Base-by-base conservation (phyloP, 208 protist genomes). In the Herpetomonas samuelpessoai region DNA sequence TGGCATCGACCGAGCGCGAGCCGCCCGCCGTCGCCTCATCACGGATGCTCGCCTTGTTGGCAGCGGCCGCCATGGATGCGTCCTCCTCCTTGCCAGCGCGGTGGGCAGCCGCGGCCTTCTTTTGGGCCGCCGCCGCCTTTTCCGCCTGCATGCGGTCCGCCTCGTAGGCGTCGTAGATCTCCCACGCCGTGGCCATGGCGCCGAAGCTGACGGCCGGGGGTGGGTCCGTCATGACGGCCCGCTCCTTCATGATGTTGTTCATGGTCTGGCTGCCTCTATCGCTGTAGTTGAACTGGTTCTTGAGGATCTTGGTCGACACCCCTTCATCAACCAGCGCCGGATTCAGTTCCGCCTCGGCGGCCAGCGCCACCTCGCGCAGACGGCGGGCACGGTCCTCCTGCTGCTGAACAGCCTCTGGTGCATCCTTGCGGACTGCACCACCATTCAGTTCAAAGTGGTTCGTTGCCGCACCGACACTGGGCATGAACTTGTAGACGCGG, bases 271-370 rank as follows among this genome's bases (percentile, higher is more conserved):
- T 96, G 24, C 92, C 96, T 39, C 97, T 89, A 38, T 98, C 95
- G 47, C 86, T 96, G 84, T 97, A 99, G 84, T 99, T 99, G 77
- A 99, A 99, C 86, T 98, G 95, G 79, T 99, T 99, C 57, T 97
- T 96, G 10, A 98, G 72, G 51, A 95, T 95, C 56, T 86, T 86
- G 10, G 88, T 96, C 7, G 83, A 83, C 12, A 93, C 79, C 28
- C 83, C 86, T 57, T 93, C 74, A 21, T 95, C 86, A 18, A 91
- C 52, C 31, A 94, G 69, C 30, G 87, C 87, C 16, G 88, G 86
- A 62, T 96, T 97, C 50, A 81, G 79, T 69, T 93, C 86, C 2
- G 91, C 87, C 39, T 87, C 81, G 10, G 83, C 81, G 2, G 83
- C 92, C 26, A 71, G 59, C 57, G 83, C 74, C 7, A 82, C 81